These are phyloP conservation scores for Pisolithus tinctorius DNA, from an alignment of 768 basidiomycete genomes.

Conservation along the genomic window DNA sequence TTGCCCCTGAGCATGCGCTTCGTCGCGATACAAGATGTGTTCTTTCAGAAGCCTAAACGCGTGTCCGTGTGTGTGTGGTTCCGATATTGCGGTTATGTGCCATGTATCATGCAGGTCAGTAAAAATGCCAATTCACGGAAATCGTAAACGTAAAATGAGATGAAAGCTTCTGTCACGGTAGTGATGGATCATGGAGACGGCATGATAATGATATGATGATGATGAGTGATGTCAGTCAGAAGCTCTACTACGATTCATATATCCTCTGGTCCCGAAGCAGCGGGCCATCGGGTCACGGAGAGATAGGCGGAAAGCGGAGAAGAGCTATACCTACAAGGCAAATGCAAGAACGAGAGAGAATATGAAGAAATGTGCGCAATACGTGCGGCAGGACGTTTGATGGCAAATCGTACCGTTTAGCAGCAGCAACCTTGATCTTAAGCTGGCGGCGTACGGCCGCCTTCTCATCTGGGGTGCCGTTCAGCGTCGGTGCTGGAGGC, in stretches of 20 bases:
- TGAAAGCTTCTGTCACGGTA: neutral
- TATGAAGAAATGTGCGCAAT: neutral
- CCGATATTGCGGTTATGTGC: neutral
- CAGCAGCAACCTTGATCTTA: constrained; percentile 67
- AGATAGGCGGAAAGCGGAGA: constrained; percentile 11
- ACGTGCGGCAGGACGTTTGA: neutral
- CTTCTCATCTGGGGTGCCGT: constrained; percentile 9
- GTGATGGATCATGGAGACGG: neutral
- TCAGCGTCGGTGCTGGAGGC: constrained; percentile 8
- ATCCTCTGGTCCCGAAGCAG: neutral
- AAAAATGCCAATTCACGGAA: neutral
- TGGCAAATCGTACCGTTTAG: constrained; percentile 46
- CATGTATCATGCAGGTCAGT: neutral
- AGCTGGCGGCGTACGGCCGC: constrained; percentile 53
- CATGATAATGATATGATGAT: neutral
- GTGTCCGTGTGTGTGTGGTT: neutral
- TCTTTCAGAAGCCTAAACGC: constrained; percentile 59
- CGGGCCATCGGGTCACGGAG: neutral
- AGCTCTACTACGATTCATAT: neutral
- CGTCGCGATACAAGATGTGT: constrained; percentile 54
- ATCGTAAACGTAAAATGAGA: neutral
- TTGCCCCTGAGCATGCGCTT: constrained; percentile 50
- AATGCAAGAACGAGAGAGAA: neutral
- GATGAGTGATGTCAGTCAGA: neutral
- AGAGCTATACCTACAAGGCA: neutral